phyloP scores from a whole-genome alignment of 1,284 basidiomycete genomes.

The Xerocomus amazonicus region DNA sequence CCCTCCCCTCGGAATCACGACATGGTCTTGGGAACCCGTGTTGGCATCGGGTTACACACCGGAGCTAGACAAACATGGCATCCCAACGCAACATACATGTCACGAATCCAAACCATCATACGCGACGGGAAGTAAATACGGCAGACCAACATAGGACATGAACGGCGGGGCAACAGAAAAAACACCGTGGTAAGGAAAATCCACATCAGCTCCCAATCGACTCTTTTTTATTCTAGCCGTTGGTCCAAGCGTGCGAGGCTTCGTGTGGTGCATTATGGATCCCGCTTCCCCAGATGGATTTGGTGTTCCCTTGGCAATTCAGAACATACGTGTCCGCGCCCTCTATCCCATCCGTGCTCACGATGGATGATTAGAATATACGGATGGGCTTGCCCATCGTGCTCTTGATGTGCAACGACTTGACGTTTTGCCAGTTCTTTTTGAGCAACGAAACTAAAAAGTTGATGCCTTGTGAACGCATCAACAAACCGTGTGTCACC shows the following conservation, averaged over 20 bases:
- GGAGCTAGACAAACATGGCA: not conserved
- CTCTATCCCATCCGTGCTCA: no score
- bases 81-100: no score
- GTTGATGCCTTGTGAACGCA: constrained; percentile 84
- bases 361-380: no score
- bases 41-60: constrained; percentile 8
- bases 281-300: constrained; percentile 12
- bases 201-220: constrained; percentile 82
- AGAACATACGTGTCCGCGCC: no score
- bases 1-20: constrained; percentile 5
- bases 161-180: no score
- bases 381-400: constrained; percentile 99
- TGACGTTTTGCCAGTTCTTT: constrained; percentile 99
- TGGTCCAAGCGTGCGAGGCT: constrained; percentile 93
- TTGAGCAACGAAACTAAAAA: constrained; percentile 99
- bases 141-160: no score
- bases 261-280: constrained; percentile 75
- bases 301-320: no score
- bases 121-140: no score
- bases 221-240: constrained; percentile 62
- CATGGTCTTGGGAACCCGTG: constrained; percentile 4
- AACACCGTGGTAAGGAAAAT: no score
- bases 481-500: constrained; percentile 7
- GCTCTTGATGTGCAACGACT: constrained; percentile 97
- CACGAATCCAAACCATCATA: constrained; percentile 13